These are phyloP conservation scores for Eragrostis nindensis DNA, from an alignment of 176 grass and related monocot species.

Conservation along the genomic window DNA sequence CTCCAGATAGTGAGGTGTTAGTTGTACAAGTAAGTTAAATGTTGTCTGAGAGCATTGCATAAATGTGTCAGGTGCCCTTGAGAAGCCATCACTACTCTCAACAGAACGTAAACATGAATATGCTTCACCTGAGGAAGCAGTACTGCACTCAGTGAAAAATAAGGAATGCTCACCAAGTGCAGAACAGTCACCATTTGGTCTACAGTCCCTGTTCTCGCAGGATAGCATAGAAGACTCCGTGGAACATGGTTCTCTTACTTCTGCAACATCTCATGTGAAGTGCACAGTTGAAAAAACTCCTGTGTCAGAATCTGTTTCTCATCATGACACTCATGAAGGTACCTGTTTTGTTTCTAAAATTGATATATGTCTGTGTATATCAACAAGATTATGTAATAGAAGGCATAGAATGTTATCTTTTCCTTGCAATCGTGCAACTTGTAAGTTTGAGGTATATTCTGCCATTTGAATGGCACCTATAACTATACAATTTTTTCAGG, in stretches of 20 bases:
- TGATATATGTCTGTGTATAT: neutral
- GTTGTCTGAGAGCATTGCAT: constrained; percentile 25
- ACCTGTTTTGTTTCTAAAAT: neutral
- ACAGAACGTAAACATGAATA: constrained; percentile 12
- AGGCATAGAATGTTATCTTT: constrained; percentile 14
- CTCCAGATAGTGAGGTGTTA: neutral
- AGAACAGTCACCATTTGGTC: constrained; percentile 27
- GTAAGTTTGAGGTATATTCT: neutral
- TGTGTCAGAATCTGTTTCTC: neutral
- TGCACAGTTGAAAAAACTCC: neutral
- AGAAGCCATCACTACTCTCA: constrained; percentile 3
- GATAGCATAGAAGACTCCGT: constrained; percentile 24
- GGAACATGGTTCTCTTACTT: neutral
- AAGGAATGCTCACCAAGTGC: neutral
- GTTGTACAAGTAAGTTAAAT: constrained; percentile 21
- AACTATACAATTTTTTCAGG: constrained; percentile 25
- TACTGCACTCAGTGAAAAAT: neutral
- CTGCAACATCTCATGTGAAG: neutral
- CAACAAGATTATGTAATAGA: constrained; percentile 24
- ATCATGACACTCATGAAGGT: neutral
- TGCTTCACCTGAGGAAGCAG: constrained; percentile 20
- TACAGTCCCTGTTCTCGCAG: neutral
- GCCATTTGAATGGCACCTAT: neutral
- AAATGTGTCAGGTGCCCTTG: constrained; percentile 29
- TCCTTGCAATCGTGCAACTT: constrained; percentile 2